Evolutionary conservation across 2,329 filamentous ascomycete species (phyloP), one percentile per base, ranked within the genome.

Genomic region (Ophiocordyceps robertsii): DNA sequence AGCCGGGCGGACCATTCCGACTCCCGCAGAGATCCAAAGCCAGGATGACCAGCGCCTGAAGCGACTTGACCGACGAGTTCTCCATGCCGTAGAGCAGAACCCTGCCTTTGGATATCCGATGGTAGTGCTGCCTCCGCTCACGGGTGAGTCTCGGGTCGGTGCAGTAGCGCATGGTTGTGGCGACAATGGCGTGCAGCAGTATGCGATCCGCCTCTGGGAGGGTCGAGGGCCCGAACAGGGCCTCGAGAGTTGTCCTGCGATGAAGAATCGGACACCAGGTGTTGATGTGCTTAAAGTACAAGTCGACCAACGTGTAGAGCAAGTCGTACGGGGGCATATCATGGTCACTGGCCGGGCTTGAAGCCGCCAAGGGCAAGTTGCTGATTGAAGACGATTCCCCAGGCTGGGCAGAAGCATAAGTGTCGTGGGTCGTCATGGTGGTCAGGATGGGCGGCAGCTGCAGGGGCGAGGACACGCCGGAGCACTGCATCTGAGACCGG

Each of bases 181-280:
- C 87, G 4, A 95, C 86, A 43, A 95, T 93, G 6, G 89, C 83
- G 59, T 94, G 86, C 6, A 95, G 68, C 13, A 95, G 67, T 43
- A 94, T 82, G 36, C 82, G 74, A 56, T 95, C 88, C 2, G 82
- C 80, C 60, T 93, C 85, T 32, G 89, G 83, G 2, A 92, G 66
- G 2, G 80, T 75, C 0, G 80, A 77, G 1, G 81, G 76, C 0
- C 86, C 86, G 51, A 95, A 95, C 0, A 95, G 69, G 0, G 80
- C 78, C 51, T 94, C 84, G 9, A 95, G 62, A 0, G 87, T 94
- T 4, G 82, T 80, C 54, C 84, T 80, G 19, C 86, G 77, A 60
- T 95, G 86, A n/a, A 95, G 67, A 21, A 95, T 92, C 0, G 89
- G 88, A 56, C 87, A 94, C 82, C 83, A 88, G 0, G 81, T 82